phyloP scores from a whole-genome alignment of 116 monocot species.

The Iris pallida region DNA sequence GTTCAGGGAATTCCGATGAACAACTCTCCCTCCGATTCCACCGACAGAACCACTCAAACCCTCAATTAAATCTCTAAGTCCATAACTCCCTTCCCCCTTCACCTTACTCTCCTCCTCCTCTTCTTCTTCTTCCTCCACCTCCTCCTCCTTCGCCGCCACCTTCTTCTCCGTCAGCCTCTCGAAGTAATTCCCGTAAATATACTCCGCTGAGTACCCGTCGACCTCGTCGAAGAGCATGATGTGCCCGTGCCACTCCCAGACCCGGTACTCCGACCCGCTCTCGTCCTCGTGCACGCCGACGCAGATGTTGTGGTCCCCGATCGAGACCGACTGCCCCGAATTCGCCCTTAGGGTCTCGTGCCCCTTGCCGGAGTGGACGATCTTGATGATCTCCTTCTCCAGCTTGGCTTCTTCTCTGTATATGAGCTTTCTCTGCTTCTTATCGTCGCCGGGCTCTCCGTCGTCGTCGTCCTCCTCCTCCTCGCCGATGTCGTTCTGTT shows the following conservation, averaged over 20 bases:
- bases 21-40: constrained; percentile 21
- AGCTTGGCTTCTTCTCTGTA: constrained; percentile 79
- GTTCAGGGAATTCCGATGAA: constrained; percentile 39
- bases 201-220: constrained; percentile 82
- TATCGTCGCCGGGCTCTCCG: constrained; percentile 10
- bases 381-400: constrained; percentile 75
- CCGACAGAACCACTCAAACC: constrained; percentile 8
- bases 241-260: constrained; percentile 99
- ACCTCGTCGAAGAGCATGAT: constrained; percentile 87
- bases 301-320: constrained; percentile 82
- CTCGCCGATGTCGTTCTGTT: constrained; percentile 29
- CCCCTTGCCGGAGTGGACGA: constrained; percentile 57
- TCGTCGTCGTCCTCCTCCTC: constrained; percentile 12
- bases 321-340: constrained; percentile 81
- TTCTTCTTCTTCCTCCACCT: constrained; percentile 16
- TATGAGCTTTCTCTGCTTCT: constrained; percentile 29
- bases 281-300: constrained; percentile 83
- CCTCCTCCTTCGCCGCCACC: constrained; percentile 11
- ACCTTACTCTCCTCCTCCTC: constrained; percentile 15
- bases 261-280: constrained; percentile 49
- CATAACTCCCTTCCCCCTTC: constrained; percentile 31
- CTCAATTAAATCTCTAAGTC: constrained; percentile 74
- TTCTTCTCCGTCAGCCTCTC: constrained; percentile 46
- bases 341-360: constrained; percentile 62
- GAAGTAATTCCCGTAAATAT: constrained; percentile 89